A percentile compares a stretch with the other conserved stretches of the same genome.
These are phyloP conservation scores for Nemophila menziesii DNA, from an alignment of 257 asterid species.

Conservation along the genomic window DNA sequence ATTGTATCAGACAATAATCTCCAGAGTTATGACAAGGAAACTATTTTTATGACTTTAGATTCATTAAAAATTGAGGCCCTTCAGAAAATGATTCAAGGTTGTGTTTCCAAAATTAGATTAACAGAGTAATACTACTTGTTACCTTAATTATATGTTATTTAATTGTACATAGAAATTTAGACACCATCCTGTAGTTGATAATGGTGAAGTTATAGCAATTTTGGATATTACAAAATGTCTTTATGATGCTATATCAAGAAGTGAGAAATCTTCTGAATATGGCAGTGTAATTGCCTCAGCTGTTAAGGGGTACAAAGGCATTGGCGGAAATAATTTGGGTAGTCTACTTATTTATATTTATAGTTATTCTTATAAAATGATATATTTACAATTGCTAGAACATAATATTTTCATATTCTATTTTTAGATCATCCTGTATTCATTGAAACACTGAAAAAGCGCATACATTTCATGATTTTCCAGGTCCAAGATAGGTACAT, in stretches of 20 bases:
- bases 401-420: too few species aligned
- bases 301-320: conserved; percentile 96
- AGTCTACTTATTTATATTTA: too few species aligned
- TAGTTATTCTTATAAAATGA: too few species aligned
- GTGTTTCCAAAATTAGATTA: conserved; percentile 2
- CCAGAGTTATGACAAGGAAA: conserved; percentile 90
- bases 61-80: conserved; percentile 89
- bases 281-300: conserved; percentile 98
- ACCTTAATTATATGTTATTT: background rate
- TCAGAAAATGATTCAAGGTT: conserved; percentile 99
- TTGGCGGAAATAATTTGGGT: conserved; percentile 72
- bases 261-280: conserved; percentile 98
- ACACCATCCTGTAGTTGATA: conserved; percentile 98
- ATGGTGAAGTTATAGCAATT: conserved; percentile 91
- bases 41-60: conserved; percentile 79
- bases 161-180: conserved; percentile 62
- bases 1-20: conserved; percentile 64
- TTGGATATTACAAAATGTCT: conserved; percentile 91
- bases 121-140: background rate
- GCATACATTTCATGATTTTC: too few species aligned
- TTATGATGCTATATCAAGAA: conserved; percentile 91
- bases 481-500: too few species aligned
- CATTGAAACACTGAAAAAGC: too few species aligned
- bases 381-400: too few species aligned
- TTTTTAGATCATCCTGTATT: too few species aligned